phyloP scores from a whole-genome alignment of 2,329 filamentous ascomycete genomes.

The Fusarium phyllophilum region DNA sequence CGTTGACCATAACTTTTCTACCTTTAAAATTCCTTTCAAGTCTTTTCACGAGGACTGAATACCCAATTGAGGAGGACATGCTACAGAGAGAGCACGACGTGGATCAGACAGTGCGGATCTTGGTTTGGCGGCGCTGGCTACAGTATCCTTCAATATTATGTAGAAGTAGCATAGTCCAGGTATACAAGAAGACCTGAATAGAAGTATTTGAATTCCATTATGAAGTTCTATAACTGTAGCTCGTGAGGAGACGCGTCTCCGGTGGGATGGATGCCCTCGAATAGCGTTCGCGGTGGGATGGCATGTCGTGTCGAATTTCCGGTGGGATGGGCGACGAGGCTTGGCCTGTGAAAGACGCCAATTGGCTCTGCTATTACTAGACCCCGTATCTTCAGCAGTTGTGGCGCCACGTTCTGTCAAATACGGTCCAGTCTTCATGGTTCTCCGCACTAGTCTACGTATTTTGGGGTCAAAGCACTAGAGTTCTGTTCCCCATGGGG shows the following conservation, averaged over 20 bases:
- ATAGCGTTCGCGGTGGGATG: neutral
- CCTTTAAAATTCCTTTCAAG: no score
- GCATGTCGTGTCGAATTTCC: neutral
- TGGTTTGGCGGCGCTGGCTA: no score
- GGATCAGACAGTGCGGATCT: no score
- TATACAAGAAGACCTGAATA: no score
- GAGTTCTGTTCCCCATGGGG: neutral
- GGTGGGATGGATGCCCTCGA: neutral
- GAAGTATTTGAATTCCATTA: no score
- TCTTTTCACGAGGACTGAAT: no score
- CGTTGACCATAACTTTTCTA: no score
- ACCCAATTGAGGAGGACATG: no score
- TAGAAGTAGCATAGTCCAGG: no score
- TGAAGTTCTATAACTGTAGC: fast-evolving
- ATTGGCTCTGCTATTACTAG: neutral
- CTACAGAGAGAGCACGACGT: no score
- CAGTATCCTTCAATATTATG: no score
- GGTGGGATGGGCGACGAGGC: neutral
- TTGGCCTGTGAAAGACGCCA: fast-evolving
- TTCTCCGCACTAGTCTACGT: neutral
- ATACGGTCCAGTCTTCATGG: neutral
- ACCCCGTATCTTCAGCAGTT: neutral
- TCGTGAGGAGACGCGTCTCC: neutral
- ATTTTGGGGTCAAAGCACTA: neutral
- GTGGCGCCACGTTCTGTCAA: neutral